These are phyloP conservation scores for Rhinocladiella similis DNA, from an alignment of 2,329 filamentous ascomycete species.

Conservation along the genomic window DNA sequence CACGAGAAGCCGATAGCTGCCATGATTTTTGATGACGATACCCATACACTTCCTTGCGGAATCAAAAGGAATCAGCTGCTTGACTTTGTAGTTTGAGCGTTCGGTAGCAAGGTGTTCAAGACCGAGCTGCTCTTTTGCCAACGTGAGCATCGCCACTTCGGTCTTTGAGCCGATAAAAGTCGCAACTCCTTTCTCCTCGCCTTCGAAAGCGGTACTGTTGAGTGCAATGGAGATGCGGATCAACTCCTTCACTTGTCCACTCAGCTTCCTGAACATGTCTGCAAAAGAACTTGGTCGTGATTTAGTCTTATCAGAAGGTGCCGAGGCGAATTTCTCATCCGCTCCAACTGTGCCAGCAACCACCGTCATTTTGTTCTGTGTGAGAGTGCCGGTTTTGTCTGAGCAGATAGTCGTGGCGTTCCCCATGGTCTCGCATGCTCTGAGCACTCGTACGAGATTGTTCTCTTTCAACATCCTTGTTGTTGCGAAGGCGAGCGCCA, in stretches of 20 bases:
- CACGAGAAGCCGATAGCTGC: slow-evolving; percentile 47
- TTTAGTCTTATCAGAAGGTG: slow-evolving; percentile 13
- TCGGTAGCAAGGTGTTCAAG: slow-evolving; percentile 65
- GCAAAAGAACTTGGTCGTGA: slow-evolving; percentile 12
- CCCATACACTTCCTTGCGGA: slow-evolving; percentile 70
- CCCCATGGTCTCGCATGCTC: slow-evolving; percentile 79
- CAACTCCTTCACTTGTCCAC: slow-evolving; percentile 36
- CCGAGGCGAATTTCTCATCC: slow-evolving; percentile 51
- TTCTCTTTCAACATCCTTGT: slow-evolving; percentile 76
- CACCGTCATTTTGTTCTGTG: slow-evolving; percentile 74
- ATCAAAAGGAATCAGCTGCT: slow-evolving; percentile 74
- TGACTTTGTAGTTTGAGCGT: slow-evolving; percentile 59
- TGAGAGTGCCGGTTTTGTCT: slow-evolving; percentile 75
- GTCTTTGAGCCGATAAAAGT: slow-evolving; percentile 77
- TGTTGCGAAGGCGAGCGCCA: slow-evolving; percentile 74
- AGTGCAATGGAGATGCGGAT: slow-evolving; percentile 45
- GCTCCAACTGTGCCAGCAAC: slow-evolving; percentile 69
- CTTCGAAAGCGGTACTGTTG: slow-evolving; percentile 73
- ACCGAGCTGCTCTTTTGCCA: slow-evolving; percentile 65
- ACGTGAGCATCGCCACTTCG: slow-evolving; percentile 70
- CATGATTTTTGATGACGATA: slow-evolving; percentile 42
- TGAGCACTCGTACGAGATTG: slow-evolving; percentile 73
- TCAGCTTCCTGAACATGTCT: slow-evolving; percentile 30
- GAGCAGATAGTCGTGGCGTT: slow-evolving; percentile 79
- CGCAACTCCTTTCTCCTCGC: slow-evolving; percentile 65